Evolutionary conservation across 2,329 filamentous ascomycete genomes (phyloP).

Genomic region (Apiospora aurea): DNA sequence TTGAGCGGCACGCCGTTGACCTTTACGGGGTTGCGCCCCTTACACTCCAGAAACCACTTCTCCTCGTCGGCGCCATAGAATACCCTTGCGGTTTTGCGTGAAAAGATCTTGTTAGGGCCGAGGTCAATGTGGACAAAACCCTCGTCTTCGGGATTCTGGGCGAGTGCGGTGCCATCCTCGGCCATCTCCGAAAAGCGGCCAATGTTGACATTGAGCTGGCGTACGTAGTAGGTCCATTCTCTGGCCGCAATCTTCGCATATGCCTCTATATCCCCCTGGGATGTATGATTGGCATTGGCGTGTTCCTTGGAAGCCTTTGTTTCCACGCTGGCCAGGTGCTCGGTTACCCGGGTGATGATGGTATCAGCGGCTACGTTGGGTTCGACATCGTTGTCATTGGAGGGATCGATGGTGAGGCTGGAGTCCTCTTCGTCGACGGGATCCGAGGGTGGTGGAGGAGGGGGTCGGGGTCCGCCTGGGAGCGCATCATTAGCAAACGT

Average conservation of each 20-base stretch:
- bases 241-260: constrained; percentile 84
- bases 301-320: constrained; percentile 69
- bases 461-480: constrained; percentile 34
- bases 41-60: constrained; percentile 85
- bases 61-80: constrained; percentile 72
- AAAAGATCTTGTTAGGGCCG: constrained; percentile 82
- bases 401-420: constrained; percentile 50
- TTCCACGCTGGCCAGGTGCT: constrained; percentile 53
- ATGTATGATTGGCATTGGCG: constrained; percentile 69
- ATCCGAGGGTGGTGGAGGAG: constrained; percentile 45
- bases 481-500: constrained; percentile 11
- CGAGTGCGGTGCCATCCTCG: constrained; percentile 44
- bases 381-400: constrained; percentile 35
- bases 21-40: constrained; percentile 90
- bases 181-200: constrained; percentile 69
- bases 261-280: constrained; percentile 70
- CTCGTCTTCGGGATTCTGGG: constrained; percentile 54
- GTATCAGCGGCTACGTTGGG: constrained; percentile 49
- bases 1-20: constrained; percentile 78
- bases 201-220: constrained; percentile 77
- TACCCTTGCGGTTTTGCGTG: constrained; percentile 77
- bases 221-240: constrained; percentile 87
- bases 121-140: constrained; percentile 83
- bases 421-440: constrained; percentile 54
- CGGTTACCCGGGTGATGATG: constrained; percentile 62